Conservation (phyloP, 129 eudicot species). For the Flaveria linearis region DNA sequence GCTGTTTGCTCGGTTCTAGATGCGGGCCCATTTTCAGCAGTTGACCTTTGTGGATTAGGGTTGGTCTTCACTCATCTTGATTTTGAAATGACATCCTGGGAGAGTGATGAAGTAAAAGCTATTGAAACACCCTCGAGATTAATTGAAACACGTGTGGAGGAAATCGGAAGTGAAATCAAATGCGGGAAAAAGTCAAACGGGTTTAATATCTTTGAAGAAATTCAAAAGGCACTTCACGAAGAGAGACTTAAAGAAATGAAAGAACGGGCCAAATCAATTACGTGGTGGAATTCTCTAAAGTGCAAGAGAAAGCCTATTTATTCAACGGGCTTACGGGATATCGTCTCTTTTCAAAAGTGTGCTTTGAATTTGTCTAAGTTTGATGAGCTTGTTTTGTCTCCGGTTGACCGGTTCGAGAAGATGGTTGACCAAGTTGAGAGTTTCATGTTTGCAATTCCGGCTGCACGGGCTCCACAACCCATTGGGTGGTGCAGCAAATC, state of each 20-base stretch:
- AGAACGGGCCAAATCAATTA: slow-evolving; percentile 70
- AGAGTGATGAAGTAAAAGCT: slow-evolving; percentile 72
- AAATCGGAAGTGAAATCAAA: slow-evolving; percentile 28
- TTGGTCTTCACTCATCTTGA: slow-evolving; percentile 79
- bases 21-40: slow-evolving; percentile 55
- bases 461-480: slow-evolving; percentile 93
- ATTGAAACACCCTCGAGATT: slow-evolving; percentile 76
- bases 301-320: slow-evolving; percentile 75
- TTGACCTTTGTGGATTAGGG: slow-evolving; percentile 74
- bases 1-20: slow-evolving; percentile 65
- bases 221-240: slow-evolving; percentile 69
- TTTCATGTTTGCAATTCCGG: slow-evolving; percentile 98
- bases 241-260: slow-evolving; percentile 75
- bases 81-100: slow-evolving; percentile 86
- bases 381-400: slow-evolving; percentile 67
- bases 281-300: slow-evolving; percentile 95
- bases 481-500: slow-evolving; percentile 85
- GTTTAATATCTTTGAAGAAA: slow-evolving; percentile 79
- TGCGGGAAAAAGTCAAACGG: slow-evolving; percentile 47
- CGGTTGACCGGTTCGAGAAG: slow-evolving; percentile 75
- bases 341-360: slow-evolving; percentile 53
- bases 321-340: slow-evolving; percentile 62
- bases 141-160: slow-evolving; percentile 53
- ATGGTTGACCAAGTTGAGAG: slow-evolving; percentile 77
- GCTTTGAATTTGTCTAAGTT: slow-evolving; percentile 47